Conservation (phyloP, 805 yeast species). For the Ogataea pignaliae region DNA sequence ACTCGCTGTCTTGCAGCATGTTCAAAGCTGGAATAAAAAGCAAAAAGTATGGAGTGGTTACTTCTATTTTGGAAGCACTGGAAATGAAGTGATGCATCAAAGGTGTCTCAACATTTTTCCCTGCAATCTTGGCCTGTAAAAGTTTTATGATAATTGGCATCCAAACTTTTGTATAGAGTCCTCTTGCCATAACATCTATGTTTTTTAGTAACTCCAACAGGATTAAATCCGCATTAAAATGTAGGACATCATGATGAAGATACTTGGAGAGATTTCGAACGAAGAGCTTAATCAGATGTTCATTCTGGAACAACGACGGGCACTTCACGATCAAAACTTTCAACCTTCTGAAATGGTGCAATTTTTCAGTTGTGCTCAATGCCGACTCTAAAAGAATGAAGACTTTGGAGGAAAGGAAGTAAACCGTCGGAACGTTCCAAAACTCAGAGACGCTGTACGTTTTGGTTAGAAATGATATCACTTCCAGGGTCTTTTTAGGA, state of each 20-base stretch:
- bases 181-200: not conserved
- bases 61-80: too few relatives aligned
- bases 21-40: not conserved
- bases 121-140: too few relatives aligned
- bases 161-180: not conserved
- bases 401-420: slow-evolving; percentile 36
- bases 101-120: too few relatives aligned
- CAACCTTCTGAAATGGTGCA: slow-evolving; percentile 31
- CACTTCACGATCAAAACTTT: slow-evolving; percentile 34
- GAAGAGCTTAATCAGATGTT: slow-evolving; percentile 20
- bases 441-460: slow-evolving; percentile 12
- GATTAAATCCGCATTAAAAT: not conserved
- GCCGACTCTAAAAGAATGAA: slow-evolving; percentile 23
- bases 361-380: slow-evolving; percentile 20
- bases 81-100: too few relatives aligned
- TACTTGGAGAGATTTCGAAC: slow-evolving; percentile 20
- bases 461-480: slow-evolving; percentile 8
- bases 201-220: too few relatives aligned
- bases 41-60: too few relatives aligned
- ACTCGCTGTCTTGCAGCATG: not conserved
- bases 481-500: slow-evolving; percentile 5
- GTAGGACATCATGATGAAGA: slow-evolving; percentile 14
- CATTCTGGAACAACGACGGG: slow-evolving; percentile 8
- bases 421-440: slow-evolving; percentile 34
- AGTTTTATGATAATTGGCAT: not conserved